A percentile compares a stretch with the other conserved stretches of the same genome.
phyloP scores from a whole-genome alignment of 495 filamentous ascomycete genomes.

The Daldinia childiae region DNA sequence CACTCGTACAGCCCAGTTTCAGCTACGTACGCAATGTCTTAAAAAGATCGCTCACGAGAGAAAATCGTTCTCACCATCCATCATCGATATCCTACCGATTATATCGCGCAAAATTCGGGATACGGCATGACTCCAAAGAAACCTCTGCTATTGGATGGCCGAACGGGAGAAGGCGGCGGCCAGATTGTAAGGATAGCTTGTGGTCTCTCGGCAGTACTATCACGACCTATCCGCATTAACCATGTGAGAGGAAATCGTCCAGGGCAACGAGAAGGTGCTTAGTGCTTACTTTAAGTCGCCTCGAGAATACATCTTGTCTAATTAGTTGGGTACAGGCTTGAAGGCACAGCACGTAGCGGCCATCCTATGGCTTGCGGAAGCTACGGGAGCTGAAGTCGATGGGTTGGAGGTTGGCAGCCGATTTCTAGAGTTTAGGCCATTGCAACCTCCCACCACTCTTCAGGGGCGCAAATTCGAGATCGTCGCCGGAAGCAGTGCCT shows the following conservation, averaged over 20 bases:
- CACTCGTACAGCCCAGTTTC: neutral
- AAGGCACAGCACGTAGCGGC: constrained; percentile 79
- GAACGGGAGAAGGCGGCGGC: constrained; percentile 84
- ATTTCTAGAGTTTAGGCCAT: constrained; percentile 62
- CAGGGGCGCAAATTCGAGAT: constrained; percentile 54
- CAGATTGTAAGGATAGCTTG: constrained; percentile 81
- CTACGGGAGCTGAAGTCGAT: constrained; percentile 66
- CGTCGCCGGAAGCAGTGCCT: constrained; percentile 52
- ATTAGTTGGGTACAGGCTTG: constrained; percentile 61
- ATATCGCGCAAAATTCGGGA: neutral
- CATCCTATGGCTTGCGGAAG: constrained; percentile 70
- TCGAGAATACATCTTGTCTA: constrained; percentile 12
- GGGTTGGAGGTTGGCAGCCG: constrained; percentile 66
- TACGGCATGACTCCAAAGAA: constrained; percentile 28
- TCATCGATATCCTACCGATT: neutral
- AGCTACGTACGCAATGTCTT: neutral
- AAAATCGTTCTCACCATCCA: neutral
- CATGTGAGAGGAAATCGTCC: constrained; percentile 75
- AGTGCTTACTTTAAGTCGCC: constrained; percentile 9
- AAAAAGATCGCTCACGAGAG: neutral
- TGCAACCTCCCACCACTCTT: constrained; percentile 50
- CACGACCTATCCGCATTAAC: constrained; percentile 69
- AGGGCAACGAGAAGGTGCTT: constrained; percentile 53
- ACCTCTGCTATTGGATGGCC: constrained; percentile 65
- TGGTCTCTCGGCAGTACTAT: constrained; percentile 72